These are phyloP conservation scores for Fonsecaea pedrosoi DNA, from an alignment of 2,329 filamentous ascomycete genomes.

Conservation along the genomic window DNA sequence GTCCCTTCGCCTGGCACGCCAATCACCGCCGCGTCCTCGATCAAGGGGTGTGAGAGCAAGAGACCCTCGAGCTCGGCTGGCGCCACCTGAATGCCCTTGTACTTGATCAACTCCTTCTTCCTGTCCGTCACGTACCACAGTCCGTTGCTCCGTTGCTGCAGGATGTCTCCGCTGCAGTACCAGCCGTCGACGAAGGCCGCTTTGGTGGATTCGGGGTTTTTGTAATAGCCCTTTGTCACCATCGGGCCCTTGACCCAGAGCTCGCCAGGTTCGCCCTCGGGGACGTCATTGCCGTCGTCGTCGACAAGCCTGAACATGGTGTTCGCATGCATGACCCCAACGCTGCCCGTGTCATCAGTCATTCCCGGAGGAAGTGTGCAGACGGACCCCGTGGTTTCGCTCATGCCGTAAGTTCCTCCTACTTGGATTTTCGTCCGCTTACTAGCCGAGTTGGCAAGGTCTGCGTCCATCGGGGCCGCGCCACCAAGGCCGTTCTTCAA, in stretches of 20 bases:
- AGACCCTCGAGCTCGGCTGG: constrained; percentile 1
- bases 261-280: constrained; percentile 16
- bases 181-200: constrained; percentile 69
- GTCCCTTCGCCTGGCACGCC: neutral
- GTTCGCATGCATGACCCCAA: constrained; percentile 43
- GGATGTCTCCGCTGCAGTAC: neutral
- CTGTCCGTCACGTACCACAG: constrained; percentile 64
- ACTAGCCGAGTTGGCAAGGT: constrained; percentile 60
- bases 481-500: constrained; percentile 59
- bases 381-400: constrained; percentile 59
- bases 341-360: neutral
- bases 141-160: constrained; percentile 59
- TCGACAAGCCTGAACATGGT: constrained; percentile 44
- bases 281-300: constrained; percentile 31
- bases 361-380: constrained; percentile 1
- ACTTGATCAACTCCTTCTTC: constrained; percentile 54
- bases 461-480: constrained; percentile 63
- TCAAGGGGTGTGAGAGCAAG: constrained; percentile 1
- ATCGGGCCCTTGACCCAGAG: constrained; percentile 57
- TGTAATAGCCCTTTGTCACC: constrained; percentile 61
- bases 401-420: constrained; percentile 56
- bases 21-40: neutral
- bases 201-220: constrained; percentile 60
- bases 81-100: constrained; percentile 3
- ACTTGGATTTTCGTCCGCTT: constrained; percentile 62